phyloP scores from a whole-genome alignment of 768 basidiomycete species.

The Boletales sp. region DNA sequence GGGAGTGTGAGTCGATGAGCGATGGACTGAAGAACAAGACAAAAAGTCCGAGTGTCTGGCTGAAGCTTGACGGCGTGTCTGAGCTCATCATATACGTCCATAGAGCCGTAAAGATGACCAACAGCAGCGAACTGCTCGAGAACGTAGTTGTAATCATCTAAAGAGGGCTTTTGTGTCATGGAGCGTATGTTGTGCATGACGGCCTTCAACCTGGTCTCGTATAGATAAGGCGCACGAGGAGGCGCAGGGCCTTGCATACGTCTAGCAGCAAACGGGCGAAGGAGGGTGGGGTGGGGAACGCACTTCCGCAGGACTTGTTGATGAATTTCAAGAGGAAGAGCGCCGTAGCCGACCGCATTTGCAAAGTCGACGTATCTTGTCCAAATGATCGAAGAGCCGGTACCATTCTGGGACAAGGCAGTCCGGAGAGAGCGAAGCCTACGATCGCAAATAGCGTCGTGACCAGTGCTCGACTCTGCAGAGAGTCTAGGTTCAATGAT shows the following conservation, averaged over 20 bases:
- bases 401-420: slow-evolving; percentile 28
- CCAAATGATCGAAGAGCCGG: slow-evolving; percentile 58
- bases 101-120: slow-evolving; percentile 62
- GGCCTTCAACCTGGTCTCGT: slow-evolving; percentile 64
- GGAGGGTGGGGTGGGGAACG: slow-evolving; percentile 42
- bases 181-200: slow-evolving; percentile 70
- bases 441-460: slow-evolving; percentile 15
- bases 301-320: slow-evolving; percentile 68
- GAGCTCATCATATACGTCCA: slow-evolving; percentile 62
- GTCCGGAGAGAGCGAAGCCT: slow-evolving; percentile 27
- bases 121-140: slow-evolving; percentile 72
- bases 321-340: slow-evolving; percentile 62
- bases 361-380: slow-evolving; percentile 57
- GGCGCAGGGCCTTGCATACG: slow-evolving; percentile 37
- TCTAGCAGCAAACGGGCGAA: slow-evolving; percentile 44
- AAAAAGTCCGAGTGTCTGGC: slow-evolving; percentile 57
- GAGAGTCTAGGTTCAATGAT: slow-evolving; percentile 1
- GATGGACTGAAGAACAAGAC: slow-evolving; percentile 64
- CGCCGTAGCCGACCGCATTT: slow-evolving; percentile 42
- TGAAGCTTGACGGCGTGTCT: slow-evolving; percentile 35
- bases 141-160: slow-evolving; percentile 75
- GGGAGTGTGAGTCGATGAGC: slow-evolving; percentile 66
- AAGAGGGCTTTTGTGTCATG: slow-evolving; percentile 35
- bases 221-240: slow-evolving; percentile 43
- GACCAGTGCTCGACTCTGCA: slow-evolving; percentile 5